Percentiles rank a stretch among this genome's conserved stretches.
phyloP scores from a whole-genome alignment of 306 rosid species.

The Pterocarpus macrocarpus region DNA sequence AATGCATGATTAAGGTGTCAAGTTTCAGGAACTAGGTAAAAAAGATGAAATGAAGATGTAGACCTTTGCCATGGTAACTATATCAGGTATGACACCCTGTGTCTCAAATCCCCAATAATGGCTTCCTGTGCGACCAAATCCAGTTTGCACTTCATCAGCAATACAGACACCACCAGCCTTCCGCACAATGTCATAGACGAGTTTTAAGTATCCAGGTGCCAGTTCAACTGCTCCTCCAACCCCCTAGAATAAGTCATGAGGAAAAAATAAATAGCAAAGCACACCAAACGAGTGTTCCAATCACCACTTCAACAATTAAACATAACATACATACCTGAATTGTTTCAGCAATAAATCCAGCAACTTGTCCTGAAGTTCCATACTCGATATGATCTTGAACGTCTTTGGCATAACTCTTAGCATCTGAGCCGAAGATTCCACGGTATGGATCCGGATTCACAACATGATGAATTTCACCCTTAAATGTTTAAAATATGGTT shows the following conservation, averaged over 20 bases:
- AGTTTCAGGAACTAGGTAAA: constrained; percentile 5
- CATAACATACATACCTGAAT: constrained; percentile 65
- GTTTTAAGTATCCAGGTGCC: constrained; percentile 89
- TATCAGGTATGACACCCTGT: constrained; percentile 91
- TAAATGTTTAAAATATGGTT: constrained; percentile 42
- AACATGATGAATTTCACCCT: constrained; percentile 92
- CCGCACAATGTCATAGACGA: constrained; percentile 78
- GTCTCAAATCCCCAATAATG: constrained; percentile 97
- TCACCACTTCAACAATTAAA: neutral
- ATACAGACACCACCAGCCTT: constrained; percentile 97
- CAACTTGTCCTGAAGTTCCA: constrained; percentile 85
- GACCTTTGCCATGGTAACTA: constrained; percentile 99
- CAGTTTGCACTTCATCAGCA: constrained; percentile 99
- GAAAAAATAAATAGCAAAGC: constrained; percentile 26
- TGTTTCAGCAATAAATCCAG: constrained; percentile 92
- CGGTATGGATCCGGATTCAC: constrained; percentile 90
- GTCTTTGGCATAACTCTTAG: constrained; percentile 71
- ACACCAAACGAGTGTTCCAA: neutral
- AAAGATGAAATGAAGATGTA: constrained; percentile 17
- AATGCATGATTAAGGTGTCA: constrained; percentile 26
- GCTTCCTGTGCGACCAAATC: constrained; percentile 94
- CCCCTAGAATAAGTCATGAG: constrained; percentile 60
- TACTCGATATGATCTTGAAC: constrained; percentile 86
- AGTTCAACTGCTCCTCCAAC: constrained; percentile 94
- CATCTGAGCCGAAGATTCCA: constrained; percentile 82